These are phyloP conservation scores for Saccharomycopsis fibuligera DNA, from an alignment of 805 yeast genomes.

Conservation along the genomic window DNA sequence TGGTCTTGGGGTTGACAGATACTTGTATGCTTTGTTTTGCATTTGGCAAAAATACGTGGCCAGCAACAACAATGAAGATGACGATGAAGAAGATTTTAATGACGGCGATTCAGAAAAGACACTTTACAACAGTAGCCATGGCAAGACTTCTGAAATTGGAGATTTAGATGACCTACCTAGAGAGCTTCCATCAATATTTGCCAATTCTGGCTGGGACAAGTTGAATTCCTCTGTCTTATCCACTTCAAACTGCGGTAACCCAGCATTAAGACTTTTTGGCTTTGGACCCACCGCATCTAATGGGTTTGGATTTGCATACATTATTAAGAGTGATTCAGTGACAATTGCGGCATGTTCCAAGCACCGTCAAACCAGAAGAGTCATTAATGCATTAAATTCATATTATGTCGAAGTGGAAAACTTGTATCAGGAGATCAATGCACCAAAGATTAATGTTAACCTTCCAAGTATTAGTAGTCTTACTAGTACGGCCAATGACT, in stretches of 20 bases:
- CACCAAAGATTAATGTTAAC: neutral
- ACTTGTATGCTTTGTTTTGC: constrained; percentile 78
- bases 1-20: constrained; percentile 91
- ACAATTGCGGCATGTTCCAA: constrained; percentile 81
- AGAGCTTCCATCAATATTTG: constrained; percentile 67
- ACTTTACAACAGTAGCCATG: no score
- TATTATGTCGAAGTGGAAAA: constrained; percentile 54
- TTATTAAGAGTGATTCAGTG: constrained; percentile 72
- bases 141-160: constrained; percentile 20
- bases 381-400: constrained; percentile 59
- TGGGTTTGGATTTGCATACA: constrained; percentile 92
- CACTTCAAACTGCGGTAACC: constrained; percentile 89
- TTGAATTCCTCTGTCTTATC: constrained; percentile 75
- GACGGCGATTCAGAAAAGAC: constrained; percentile 26
- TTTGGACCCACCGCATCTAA: constrained; percentile 87
- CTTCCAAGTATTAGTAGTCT: neutral
- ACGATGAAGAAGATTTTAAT: constrained; percentile 19
- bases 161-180: constrained; percentile 19
- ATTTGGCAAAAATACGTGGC: constrained; percentile 68
- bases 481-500: neutral
- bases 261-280: constrained; percentile 79
- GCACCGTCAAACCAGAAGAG: constrained; percentile 80
- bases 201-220: constrained; percentile 84
- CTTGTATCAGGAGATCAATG: constrained; percentile 32
- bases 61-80: constrained; percentile 23